Percentiles rank a stretch among this genome's conserved stretches.
These are phyloP conservation scores for Leccinum ochraceum DNA, from an alignment of 768 basidiomycete species.

Conservation along the genomic window DNA sequence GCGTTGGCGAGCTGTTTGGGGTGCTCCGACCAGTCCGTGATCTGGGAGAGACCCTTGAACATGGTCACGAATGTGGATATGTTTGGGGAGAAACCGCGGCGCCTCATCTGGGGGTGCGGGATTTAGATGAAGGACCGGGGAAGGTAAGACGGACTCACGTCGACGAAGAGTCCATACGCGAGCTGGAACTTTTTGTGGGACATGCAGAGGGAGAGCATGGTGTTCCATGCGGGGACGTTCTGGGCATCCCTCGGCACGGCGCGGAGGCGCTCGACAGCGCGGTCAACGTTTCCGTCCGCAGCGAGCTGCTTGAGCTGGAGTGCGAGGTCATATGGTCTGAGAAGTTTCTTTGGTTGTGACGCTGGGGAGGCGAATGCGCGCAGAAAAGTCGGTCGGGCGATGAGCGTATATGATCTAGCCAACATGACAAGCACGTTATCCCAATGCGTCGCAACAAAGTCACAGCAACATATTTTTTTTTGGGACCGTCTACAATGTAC, in stretches of 20 bases:
- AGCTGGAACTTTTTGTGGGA: constrained; percentile 56
- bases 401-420: constrained; percentile 1
- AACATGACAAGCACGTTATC: constrained; percentile 21
- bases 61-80: constrained; percentile 68
- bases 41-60: constrained; percentile 60
- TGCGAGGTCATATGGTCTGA: constrained; percentile 66
- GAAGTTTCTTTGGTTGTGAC: constrained; percentile 29
- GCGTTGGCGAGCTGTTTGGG: constrained; percentile 64
- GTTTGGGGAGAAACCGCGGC: constrained; percentile 73
- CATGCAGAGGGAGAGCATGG: constrained; percentile 66
- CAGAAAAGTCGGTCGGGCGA: neutral
- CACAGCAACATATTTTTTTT: neutral
- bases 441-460: neutral
- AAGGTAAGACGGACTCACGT: constrained; percentile 47
- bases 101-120: constrained; percentile 65
- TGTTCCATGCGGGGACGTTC: constrained; percentile 79
- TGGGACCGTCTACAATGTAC: neutral
- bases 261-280: constrained; percentile 67
- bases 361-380: constrained; percentile 2
- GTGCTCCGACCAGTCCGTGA: constrained; percentile 60
- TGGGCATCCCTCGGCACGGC: constrained; percentile 71
- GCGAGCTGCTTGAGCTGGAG: constrained; percentile 58
- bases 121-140: neutral
- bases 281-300: constrained; percentile 53
- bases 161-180: constrained; percentile 64